Evolutionary conservation across 352 stramenopile genomes (phyloP).

Genomic region (Pythium aristosporum): DNA sequence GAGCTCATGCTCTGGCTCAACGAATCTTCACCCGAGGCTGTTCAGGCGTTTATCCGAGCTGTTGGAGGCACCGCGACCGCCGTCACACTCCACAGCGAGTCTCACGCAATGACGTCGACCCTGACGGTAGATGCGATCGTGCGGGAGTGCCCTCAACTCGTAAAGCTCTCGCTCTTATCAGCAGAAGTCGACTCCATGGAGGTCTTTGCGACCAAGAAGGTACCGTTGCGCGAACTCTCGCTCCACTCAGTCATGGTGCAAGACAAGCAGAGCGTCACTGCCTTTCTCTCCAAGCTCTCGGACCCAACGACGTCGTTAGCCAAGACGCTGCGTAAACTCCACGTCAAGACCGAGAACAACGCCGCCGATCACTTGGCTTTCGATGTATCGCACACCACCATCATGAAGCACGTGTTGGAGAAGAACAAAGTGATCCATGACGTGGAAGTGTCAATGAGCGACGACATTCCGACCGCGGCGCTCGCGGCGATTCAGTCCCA

Average conservation of each 20-base stretch:
- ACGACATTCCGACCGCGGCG: slow-evolving; percentile 3
- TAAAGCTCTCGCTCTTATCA: slow-evolving; percentile 4
- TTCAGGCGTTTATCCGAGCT: slow-evolving; percentile 8
- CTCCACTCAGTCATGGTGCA: slow-evolving; percentile 7
- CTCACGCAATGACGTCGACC: slow-evolving; percentile 8
- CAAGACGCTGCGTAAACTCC: slow-evolving; percentile 12
- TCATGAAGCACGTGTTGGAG: slow-evolving; percentile 3
- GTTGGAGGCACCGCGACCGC: not conserved
- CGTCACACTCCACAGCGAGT: slow-evolving; percentile 14
- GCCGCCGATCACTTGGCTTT: not conserved
- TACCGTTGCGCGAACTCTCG: slow-evolving; percentile 1
- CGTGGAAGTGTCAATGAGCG: slow-evolving; percentile 10
- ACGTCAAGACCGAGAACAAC: slow-evolving; percentile 20
- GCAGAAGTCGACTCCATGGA: slow-evolving; percentile 11
- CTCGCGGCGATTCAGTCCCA: slow-evolving; percentile 14
- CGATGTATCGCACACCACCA: not conserved
- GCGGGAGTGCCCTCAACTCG: not conserved
- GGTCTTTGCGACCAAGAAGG: not conserved
- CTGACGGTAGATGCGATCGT: not conserved
- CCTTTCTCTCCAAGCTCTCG: not conserved
- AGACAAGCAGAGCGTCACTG: not conserved
- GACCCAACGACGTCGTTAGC: not conserved
- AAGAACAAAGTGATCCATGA: slow-evolving; percentile 12
- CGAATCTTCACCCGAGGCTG: slow-evolving; percentile 4
- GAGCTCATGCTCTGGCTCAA: slow-evolving; percentile 16